Base-by-base conservation (phyloP, 176 grass and related monocot species). In the Tillandsia fasciculata region DNA sequence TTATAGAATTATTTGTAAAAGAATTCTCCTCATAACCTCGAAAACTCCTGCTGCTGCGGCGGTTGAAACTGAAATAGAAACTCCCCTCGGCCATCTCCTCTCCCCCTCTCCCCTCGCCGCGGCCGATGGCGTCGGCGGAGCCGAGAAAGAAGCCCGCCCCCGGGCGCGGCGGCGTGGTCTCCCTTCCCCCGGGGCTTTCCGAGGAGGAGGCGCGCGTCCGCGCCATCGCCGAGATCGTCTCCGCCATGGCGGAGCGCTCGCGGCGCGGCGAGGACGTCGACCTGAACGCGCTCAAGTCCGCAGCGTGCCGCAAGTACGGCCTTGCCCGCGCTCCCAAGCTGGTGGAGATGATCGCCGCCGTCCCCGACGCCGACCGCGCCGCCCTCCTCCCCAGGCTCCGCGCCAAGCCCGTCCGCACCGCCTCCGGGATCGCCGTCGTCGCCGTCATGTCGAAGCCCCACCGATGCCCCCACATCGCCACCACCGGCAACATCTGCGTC, bases 401-500 rank as follows among this genome's bases (percentile, higher is more conserved):
- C n/a, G 94, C 94, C 61, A 99, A 99, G 83, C 90, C 94, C 27
- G 90, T 99, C 75, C 89, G 94, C 47, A 99, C 94, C 64, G 90
- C 94, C 3, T 93, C 89, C 10, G 94, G 90, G 13, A 99, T 99
- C 78, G 90, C 89, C 24, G 94, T 99, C 8, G 94, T 99, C 66
- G 90, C 94, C 68, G 90, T 99, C n/a, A 99, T 99, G 94, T 93
- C 90, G 48, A 99, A 99, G 87, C 94, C 94, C 54, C 94, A 99
- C 57, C 65, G 90, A 7, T 99, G 94, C 66, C 94, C 94, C 4
- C 94, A 99, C 70, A 99, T 99, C 67, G 89, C 94, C 2, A 93
- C 89, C 61, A 93, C 94, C 2, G 94, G 89, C 13, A 99, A 99
- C 70, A 99, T 99, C 66, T 99, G 94, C 58, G 94, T 99, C 11